Base-by-base conservation (phyloP, 208 protist species). In the Leishmania lainsoni region DNA sequence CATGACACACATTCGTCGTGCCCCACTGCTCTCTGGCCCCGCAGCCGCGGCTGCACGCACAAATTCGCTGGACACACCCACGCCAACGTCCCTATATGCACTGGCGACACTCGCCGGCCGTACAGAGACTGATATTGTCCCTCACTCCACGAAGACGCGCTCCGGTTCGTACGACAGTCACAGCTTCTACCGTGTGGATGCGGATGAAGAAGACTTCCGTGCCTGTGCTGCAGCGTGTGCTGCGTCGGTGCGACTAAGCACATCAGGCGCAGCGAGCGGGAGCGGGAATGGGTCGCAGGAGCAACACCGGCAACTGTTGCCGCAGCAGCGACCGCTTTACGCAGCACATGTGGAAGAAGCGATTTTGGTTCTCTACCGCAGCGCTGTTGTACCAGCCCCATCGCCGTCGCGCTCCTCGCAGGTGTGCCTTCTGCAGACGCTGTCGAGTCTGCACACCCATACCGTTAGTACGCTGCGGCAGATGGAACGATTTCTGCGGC, bases 371-470 rank as follows among this genome's bases (percentile, higher is more conserved):
- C 61, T 85, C 35, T 85, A 81, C 63, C 49, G 51, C 49, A 22
- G 61, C 26, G 69, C 76, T 56, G 81, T 81, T 32, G 81, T 85
- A 52, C 81, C 81, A 5, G 58, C 81, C 56, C n/a, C 81, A n/a
- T 70, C 81, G n/a, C 81, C 81, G n/a, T 73, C 76, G 14, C 81
- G 81, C 29, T 80, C 81, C 17, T 20, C 81, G 3, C 81, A 85
- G 81, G 76, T 81, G 17, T 79, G 81, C 29, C 81, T 85, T 29
- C 69, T 85, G 32, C 81, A 85, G 61, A 85, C 81, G 14, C 71
- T 85, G 66, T 81, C 71, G 39, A 85, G 81, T 63, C 81, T 85
- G 26, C 70, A 78, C 42, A 75, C 76, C 2, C 81, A 85, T 29
- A 81, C 72, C 22, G n/a, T 77, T 8, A 81, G 81, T 72, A 78